Evolutionary conservation across 2,329 filamentous ascomycete species (phyloP), one percentile per base, ranked within the genome.

Genomic region (Exserohilum rostratum): DNA sequence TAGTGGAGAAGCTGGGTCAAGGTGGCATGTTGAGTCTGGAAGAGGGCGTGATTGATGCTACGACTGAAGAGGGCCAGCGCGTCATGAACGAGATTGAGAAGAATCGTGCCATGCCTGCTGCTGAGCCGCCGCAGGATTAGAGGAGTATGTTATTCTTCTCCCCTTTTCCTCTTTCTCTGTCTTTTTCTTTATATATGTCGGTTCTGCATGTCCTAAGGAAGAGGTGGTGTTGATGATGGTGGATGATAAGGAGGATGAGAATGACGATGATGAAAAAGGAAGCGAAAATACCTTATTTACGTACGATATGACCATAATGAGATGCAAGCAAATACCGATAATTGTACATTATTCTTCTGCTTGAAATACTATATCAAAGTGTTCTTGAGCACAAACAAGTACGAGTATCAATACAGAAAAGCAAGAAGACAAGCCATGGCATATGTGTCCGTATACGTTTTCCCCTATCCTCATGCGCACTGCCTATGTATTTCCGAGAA

Each of bases 21-120:
- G 91, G 91, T 13, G 91, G 90, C 33, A 93, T 97, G 81, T 77
- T 99, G 62, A 96, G 90, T 73, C 76, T 99, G 46, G 92, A 98
- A 74, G 88, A 96, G 70, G 88, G 96, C 45, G 91, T 99, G 46
- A 96, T 99, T 64, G 95, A 99, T 77, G 91, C 92, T 1, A 99
- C 92, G 40, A 96, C 93, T 2, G 88, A 92, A 70, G 88, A 95
- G 72, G 93, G 93, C 3, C 84, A 88, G 79, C 85, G 87, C 73
- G 87, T 87, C 70, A 81, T 93, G 66, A 88, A 90, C 77, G 86
- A 92, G 62, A 83, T 96, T 69, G 73, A 77, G 62, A 68, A 66
- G 65, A 73, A 67, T 53, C 65, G 70, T 13, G 69, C 69, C 55
- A 72, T 78, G 65, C 73, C 76, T 5, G 72, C 68, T 9, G 62